phyloP scores from a whole-genome alignment of 2,329 filamentous ascomycete species.

The Rutstroemia sp. region DNA sequence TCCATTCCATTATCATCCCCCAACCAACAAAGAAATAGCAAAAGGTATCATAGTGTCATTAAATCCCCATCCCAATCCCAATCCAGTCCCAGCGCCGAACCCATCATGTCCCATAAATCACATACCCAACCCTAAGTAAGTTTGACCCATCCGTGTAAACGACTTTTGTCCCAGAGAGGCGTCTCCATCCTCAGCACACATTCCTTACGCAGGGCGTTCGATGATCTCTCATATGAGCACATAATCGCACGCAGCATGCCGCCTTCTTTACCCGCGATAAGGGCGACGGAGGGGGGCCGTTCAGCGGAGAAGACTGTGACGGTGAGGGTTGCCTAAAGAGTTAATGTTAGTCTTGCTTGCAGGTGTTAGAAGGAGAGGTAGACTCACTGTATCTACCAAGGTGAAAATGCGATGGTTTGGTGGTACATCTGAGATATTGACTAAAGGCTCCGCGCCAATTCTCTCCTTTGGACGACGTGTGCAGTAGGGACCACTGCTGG shows the following conservation, averaged over 20 bases:
- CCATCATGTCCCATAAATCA: too few relatives aligned
- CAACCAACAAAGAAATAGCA: too few relatives aligned
- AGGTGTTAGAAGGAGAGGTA: background rate
- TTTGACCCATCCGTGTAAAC: conserved; percentile 6
- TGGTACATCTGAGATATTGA: conserved; percentile 9
- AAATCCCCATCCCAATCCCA: too few relatives aligned
- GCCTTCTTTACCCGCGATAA: conserved; percentile 29
- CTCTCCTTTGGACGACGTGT: conserved; percentile 9
- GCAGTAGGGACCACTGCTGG: conserved; percentile 8
- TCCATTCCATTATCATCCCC: too few relatives aligned
- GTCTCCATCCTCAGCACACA: conserved; percentile 18
- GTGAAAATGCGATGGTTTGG: conserved; percentile 16
- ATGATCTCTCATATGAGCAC: conserved; percentile 18
- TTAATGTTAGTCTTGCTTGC: background rate
- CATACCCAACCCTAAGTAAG: background rate
- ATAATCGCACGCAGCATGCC: conserved; percentile 30
- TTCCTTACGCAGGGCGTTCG: conserved; percentile 13
- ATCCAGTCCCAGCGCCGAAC: too few relatives aligned
- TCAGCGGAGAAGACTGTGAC: conserved; percentile 30
- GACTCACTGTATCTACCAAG: conserved; percentile 25
- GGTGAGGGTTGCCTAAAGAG: conserved; percentile 11
- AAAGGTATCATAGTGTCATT: too few relatives aligned
- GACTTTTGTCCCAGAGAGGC: conserved; percentile 8
- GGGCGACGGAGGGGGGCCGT: conserved; percentile 28
- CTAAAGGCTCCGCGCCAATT: conserved; percentile 20